Percentiles rank a stretch among this genome's conserved stretches.
phyloP scores from a whole-genome alignment of 805 yeast species.

The Wickerhamiella australiensis region DNA sequence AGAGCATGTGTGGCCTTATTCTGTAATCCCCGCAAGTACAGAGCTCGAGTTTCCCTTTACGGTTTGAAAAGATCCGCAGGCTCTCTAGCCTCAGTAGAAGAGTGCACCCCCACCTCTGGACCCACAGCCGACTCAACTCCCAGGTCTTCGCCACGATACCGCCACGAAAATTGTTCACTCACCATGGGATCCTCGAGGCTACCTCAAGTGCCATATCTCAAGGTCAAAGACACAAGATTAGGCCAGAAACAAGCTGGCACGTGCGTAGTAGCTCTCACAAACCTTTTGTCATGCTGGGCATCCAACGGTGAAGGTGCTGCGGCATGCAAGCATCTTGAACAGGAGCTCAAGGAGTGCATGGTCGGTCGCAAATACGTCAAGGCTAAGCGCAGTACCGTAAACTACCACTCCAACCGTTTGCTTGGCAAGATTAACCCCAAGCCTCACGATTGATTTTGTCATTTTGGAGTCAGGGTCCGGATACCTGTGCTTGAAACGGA shows the following conservation, averaged over 20 bases:
- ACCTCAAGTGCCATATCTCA: conserved; percentile 15
- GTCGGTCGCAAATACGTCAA: conserved; percentile 25
- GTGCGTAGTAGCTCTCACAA: conserved; percentile 72
- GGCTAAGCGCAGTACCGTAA: conserved; percentile 34
- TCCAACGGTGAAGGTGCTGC: conserved; percentile 76
- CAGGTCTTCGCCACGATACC: neutral
- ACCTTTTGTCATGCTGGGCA: conserved; percentile 89
- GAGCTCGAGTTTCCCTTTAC: too few relatives aligned
- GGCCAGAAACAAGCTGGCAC: conserved; percentile 28
- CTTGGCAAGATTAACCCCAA: conserved; percentile 40
- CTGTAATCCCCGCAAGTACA: too few relatives aligned
- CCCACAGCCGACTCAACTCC: too few relatives aligned
- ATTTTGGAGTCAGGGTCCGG: neutral
- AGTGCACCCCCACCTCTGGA: too few relatives aligned
- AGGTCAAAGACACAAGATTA: conserved; percentile 13
- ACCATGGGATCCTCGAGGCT: conserved; percentile 6
- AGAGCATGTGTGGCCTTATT: too few relatives aligned
- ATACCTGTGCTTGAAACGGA: neutral
- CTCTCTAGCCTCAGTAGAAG: too few relatives aligned
- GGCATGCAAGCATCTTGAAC: conserved; percentile 52
- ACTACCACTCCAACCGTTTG: conserved; percentile 42
- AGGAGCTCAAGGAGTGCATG: conserved; percentile 67
- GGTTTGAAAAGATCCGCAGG: too few relatives aligned
- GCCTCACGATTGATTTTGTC: conserved; percentile 31
- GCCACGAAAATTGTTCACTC: conserved; percentile 4